Base-by-base conservation (phyloP, 2,329 filamentous ascomycete genomes). In the Orbilia javanica region DNA sequence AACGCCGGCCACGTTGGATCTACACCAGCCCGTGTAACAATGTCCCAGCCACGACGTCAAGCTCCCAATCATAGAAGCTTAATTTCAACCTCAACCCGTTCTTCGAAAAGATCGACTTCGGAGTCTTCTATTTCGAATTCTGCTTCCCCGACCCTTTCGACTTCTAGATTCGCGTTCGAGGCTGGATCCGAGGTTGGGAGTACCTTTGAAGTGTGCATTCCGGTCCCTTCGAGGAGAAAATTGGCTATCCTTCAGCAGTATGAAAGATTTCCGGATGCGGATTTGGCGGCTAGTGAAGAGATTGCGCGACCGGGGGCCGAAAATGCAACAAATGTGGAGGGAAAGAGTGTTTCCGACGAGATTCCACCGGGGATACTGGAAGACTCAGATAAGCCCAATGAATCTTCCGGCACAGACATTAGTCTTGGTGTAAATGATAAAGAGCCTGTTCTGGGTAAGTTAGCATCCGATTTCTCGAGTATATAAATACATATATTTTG, bases 141-240 rank as follows among this genome's bases (percentile, higher is more conserved):
- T 22, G 64, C 66, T 4, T 76, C 73, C 11, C 64, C 57, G n/a
- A 66, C 66, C 3, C 11, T 65, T 25, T 64, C 64, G 2, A 22
- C 57, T 57, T 70, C 72, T 8, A 57, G 42, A 29, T 70, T 65
- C 20, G 18, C 65, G 18, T 71, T 60, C 27, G 57, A 15, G 6
- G 53, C 25, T 20, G 52, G 50, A 11, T 52, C 36, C 39, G 53
- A 42, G 11, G 18, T 18, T 36, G 13, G 15, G 22, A 42, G 44
- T 13, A 36, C 46, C 29, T 78, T 78, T 53, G 74, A 78, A 55
- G 74, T 78, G 31, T 52, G 74, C 15, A 72, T 78, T 22, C 53
- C 62, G 53, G 48, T 78, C 8, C 74, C 74, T 20, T 78, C 74
- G 31, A 78, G 64, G 63, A 42, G 74, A 34, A 72, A 72, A 18